Percentiles rank a stretch among this genome's conserved stretches.
phyloP scores from a whole-genome alignment of 2,329 filamentous ascomycete species.

The Pyricularia pennisetigena region DNA sequence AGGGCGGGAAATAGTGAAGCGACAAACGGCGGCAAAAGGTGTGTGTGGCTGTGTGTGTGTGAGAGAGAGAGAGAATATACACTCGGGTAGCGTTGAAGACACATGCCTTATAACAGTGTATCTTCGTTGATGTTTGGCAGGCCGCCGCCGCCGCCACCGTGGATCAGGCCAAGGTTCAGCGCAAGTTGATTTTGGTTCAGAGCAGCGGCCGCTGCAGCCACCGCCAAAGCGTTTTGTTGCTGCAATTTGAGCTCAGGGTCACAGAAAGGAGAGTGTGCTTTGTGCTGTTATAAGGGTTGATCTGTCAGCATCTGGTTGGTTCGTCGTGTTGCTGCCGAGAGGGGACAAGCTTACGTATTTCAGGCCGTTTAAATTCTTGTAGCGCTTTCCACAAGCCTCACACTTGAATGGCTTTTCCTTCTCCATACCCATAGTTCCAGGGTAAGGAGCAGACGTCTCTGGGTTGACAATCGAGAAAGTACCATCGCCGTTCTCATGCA shows the following conservation, averaged over 20 bases:
- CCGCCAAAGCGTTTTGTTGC: slow-evolving; percentile 23
- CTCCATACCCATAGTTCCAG: slow-evolving; percentile 97
- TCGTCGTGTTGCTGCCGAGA: neutral
- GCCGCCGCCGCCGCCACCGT: slow-evolving; percentile 11
- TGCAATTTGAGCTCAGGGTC: slow-evolving; percentile 63
- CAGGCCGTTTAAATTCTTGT: slow-evolving; percentile 97
- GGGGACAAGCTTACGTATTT: slow-evolving; percentile 62
- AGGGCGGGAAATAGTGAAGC: neutral
- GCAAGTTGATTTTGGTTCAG: slow-evolving; percentile 16
- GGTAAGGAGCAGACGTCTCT: slow-evolving; percentile 86
- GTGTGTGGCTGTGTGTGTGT: no score
- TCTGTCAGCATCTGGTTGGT: neutral
- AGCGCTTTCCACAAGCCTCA: slow-evolving; percentile 92
- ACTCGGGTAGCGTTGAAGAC: neutral
- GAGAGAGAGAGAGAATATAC: no score
- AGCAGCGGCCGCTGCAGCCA: slow-evolving; percentile 20
- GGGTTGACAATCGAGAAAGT: slow-evolving; percentile 98
- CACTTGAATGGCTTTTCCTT: slow-evolving; percentile 99
- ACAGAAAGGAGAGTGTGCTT: slow-evolving; percentile 77
- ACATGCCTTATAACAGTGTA: slow-evolving; percentile 14
- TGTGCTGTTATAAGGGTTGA: slow-evolving; percentile 38
- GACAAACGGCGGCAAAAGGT: neutral
- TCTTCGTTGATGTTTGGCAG: slow-evolving; percentile 36
- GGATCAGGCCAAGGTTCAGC: slow-evolving; percentile 20
- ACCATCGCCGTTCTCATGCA: slow-evolving; percentile 93